A percentile compares a stretch with the other conserved stretches of the same genome.
Evolutionary conservation across 805 yeast genomes (phyloP).

Genomic region (Nakazawaea peltata): DNA sequence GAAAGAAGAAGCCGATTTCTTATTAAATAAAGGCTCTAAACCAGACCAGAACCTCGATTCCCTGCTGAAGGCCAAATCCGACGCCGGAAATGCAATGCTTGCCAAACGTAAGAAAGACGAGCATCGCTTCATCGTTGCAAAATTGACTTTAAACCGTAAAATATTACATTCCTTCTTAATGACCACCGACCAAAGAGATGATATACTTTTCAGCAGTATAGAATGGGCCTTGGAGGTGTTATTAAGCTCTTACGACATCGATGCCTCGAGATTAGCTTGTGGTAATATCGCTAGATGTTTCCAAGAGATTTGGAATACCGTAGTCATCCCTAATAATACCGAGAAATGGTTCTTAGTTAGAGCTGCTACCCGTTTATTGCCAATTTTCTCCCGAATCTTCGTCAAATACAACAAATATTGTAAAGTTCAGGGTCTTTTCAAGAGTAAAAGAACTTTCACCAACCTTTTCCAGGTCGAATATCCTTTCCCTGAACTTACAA

Average conservation of each 20-base stretch:
- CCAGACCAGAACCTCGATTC: neutral
- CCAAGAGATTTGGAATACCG: constrained; percentile 28
- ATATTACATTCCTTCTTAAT: constrained; percentile 33
- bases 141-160: constrained; percentile 54
- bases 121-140: constrained; percentile 46
- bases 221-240: constrained; percentile 55
- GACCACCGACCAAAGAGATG: constrained; percentile 18
- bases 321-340: constrained; percentile 14
- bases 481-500: constrained; percentile 57
- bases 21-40: neutral
- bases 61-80: neutral
- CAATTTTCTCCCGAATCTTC: constrained; percentile 44
- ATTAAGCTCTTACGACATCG: constrained; percentile 42
- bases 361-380: constrained; percentile 43
- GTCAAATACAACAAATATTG: constrained; percentile 44
- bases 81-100: constrained; percentile 20
- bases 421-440: constrained; percentile 36
- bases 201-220: constrained; percentile 16
- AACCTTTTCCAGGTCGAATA: constrained; percentile 57
- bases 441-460: constrained; percentile 58
- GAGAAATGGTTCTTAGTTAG: constrained; percentile 30
- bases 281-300: constrained; percentile 34
- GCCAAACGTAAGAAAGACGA: constrained; percentile 38
- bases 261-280: constrained; percentile 56
- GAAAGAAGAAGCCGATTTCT: constrained; percentile 21